Percentiles rank a stretch among this genome's conserved stretches.
Conservation (phyloP, 805 yeast species). For the Metschnikowia amazonensis region DNA sequence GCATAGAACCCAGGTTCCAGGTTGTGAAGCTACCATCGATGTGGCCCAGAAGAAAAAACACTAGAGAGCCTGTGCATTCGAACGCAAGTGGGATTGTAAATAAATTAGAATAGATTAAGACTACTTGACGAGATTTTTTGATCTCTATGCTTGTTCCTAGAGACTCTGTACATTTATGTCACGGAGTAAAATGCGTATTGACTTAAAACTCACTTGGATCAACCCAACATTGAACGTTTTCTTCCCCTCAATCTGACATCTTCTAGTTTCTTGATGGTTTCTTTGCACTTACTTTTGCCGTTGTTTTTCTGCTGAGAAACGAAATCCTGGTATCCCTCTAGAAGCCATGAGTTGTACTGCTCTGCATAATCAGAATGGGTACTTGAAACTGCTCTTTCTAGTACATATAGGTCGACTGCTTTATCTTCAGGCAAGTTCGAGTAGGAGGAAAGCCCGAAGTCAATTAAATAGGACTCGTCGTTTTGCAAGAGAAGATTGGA, state of each 20-base stretch:
- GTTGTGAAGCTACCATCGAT: conserved; percentile 78
- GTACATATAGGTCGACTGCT: conserved; percentile 94
- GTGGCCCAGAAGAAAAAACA: conserved; percentile 62
- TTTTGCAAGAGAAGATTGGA: conserved; percentile 68
- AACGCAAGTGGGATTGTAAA: conserved; percentile 20
- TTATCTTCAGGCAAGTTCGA: conserved; percentile 81
- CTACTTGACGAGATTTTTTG: background rate
- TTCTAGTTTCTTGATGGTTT: conserved; percentile 61
- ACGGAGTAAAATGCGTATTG: background rate
- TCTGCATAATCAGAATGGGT: conserved; percentile 80
- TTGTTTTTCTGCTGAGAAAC: conserved; percentile 18
- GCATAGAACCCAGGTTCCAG: conserved; percentile 92
- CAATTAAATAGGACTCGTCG: conserved; percentile 62
- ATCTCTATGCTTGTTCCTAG: background rate
- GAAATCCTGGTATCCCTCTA: conserved; percentile 58
- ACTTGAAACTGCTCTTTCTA: conserved; percentile 86
- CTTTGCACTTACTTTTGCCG: conserved; percentile 43
- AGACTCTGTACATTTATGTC: background rate
- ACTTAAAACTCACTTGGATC: background rate
- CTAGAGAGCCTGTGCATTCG: conserved; percentile 29
- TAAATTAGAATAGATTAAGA: conserved; percentile 13
- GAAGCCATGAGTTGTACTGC: conserved; percentile 61
- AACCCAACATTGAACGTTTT: conserved; percentile 91
- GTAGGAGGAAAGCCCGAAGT: conserved; percentile 84
- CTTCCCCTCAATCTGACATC: conserved; percentile 91